These are phyloP conservation scores for Erodium moschatum DNA, from an alignment of 441 rosid species.

Conservation along the genomic window DNA sequence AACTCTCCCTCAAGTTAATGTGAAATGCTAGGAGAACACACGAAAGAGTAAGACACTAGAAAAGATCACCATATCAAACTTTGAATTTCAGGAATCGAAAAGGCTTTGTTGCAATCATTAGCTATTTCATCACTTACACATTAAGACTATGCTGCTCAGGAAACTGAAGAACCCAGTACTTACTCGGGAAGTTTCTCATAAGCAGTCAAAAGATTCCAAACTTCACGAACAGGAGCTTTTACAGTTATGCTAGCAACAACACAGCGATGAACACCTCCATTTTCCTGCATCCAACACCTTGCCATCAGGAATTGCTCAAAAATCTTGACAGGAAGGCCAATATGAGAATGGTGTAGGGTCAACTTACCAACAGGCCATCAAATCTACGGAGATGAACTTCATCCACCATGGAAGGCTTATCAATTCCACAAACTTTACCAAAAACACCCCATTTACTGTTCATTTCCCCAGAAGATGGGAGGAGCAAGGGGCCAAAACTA, in stretches of 20 bases:
- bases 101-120: neutral
- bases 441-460: slow-evolving; percentile 63
- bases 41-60: neutral
- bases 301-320: slow-evolving; percentile 26
- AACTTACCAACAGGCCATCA: slow-evolving; percentile 80
- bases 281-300: slow-evolving; percentile 60
- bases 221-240: slow-evolving; percentile 82
- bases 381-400: slow-evolving; percentile 95
- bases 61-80: neutral
- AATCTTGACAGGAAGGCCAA: slow-evolving; percentile 19
- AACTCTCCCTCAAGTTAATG: neutral
- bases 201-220: slow-evolving; percentile 85
- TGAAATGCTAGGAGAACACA: neutral
- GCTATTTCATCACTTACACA: neutral
- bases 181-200: slow-evolving; percentile 96
- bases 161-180: slow-evolving; percentile 19
- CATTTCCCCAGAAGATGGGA: slow-evolving; percentile 42
- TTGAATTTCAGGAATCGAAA: neutral
- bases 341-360: slow-evolving; percentile 22
- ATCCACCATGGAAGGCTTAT: slow-evolving; percentile 70
- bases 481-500: slow-evolving; percentile 28
- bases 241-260: slow-evolving; percentile 91
- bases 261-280: slow-evolving; percentile 93
- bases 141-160: slow-evolving; percentile 1
- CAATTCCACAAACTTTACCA: slow-evolving; percentile 74